Conservation (phyloP, 2,329 filamentous ascomycete species). For the Podosphaera fusca region DNA sequence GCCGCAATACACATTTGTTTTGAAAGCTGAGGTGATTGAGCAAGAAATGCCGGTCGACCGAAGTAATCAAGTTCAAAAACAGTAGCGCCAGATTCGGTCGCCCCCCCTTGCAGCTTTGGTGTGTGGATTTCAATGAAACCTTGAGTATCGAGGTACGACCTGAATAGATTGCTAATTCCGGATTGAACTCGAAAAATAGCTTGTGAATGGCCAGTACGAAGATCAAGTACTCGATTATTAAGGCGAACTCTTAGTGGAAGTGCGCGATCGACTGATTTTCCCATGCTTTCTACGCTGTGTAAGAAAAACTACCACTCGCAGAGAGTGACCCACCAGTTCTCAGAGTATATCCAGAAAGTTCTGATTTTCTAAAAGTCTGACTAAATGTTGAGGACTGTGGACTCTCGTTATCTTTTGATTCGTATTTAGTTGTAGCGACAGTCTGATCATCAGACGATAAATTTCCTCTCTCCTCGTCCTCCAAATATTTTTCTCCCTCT, state of each 20-base stretch:
- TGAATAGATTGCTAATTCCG: constrained; percentile 58
- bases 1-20: constrained; percentile 86
- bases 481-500: constrained; percentile 21
- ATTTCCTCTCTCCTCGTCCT: too few species aligned
- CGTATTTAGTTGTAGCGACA: too few species aligned
- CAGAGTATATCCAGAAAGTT: too few species aligned
- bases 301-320: too few species aligned
- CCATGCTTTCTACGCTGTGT: too few species aligned
- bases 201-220: constrained; percentile 70
- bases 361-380: too few species aligned
- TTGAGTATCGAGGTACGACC: constrained; percentile 45
- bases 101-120: constrained; percentile 71
- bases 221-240: constrained; percentile 57
- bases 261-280: constrained; percentile 5
- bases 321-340: too few species aligned
- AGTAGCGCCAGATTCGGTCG: constrained; percentile 74
- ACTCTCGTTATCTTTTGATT: too few species aligned
- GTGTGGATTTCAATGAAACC: constrained; percentile 88
- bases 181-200: constrained; percentile 74
- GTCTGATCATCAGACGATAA: too few species aligned
- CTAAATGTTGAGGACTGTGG: too few species aligned
- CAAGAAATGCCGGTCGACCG: constrained; percentile 63
- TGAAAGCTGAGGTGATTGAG: constrained; percentile 74
- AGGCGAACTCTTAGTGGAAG: constrained; percentile 32
- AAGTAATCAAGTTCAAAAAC: constrained; percentile 91